Evolutionary conservation across 2,329 filamentous ascomycete species (phyloP), one percentile per base, ranked within the genome.

Genomic region (Cladobotryum protrusum): DNA sequence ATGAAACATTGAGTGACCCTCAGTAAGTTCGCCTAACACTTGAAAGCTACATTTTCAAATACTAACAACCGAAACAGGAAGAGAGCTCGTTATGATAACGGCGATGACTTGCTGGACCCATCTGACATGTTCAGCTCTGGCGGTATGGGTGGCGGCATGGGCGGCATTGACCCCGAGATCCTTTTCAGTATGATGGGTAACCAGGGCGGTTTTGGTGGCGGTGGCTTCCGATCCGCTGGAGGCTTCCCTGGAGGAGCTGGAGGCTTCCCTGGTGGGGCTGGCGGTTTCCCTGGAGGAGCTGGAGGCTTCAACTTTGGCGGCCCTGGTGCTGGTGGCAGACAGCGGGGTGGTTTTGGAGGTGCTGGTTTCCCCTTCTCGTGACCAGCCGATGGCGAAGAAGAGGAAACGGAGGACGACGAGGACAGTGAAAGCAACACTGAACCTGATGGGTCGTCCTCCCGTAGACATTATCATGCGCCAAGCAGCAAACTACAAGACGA

Each of bases 1-100:
- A 99, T 67, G 93, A 99, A 72, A 95, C 86, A 45, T 74, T 99
- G 71, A 96, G 88, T 64, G 93, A 99, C 70, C 77, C 90, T 73
- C 85, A 96, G 85, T 90, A 86, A 71, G 86, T 82, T 54, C 29
- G 5, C 24, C 13, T 24, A 17, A 13, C 29, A 17, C 12, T 15
- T 14, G 11, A 9, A 14, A 5, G 4, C 14, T 36, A n/a, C 11
- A 14, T 46, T 37, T 36, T 13, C 17, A 17, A 17, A 34, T 19
- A 47, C 70, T 78, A 65, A 79, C 59, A 37, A 17, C 5, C 15
- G 39, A 37, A 41, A 43, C 54, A 89, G 86, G 70, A 97, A 96
- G 75, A 85, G 89, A 59, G 86, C 87, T 57, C 78, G 87, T 47
- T 99, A 95, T 65, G 92, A 99, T 65, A 93, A 86, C 58, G 93